A percentile compares a stretch with the other conserved stretches of the same genome.
Evolutionary conservation across 768 basidiomycete species (phyloP).

Genomic region (Collybia sordida): DNA sequence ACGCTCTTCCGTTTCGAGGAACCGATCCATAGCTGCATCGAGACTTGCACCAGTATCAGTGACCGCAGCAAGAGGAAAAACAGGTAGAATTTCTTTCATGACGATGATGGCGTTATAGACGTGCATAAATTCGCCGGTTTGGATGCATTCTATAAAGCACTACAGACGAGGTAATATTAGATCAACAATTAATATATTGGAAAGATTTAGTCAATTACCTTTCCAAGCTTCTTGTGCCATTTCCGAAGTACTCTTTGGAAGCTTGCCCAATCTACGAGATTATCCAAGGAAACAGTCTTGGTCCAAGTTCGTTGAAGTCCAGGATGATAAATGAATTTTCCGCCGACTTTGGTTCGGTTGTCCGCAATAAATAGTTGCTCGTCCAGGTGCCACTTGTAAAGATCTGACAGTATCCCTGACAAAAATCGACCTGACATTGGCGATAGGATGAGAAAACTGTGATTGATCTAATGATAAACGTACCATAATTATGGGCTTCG

Average conservation of each 20-base stretch:
- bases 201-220: constrained; percentile 39
- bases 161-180: constrained; percentile 28
- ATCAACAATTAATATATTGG: not conserved
- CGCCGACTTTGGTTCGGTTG: constrained; percentile 63
- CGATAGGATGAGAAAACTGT: constrained; percentile 1
- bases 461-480: constrained; percentile 12
- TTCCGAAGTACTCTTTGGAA: constrained; percentile 76
- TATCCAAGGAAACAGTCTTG: constrained; percentile 45
- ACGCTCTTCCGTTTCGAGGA: constrained; percentile 75
- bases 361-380: constrained; percentile 73
- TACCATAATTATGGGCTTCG: constrained; percentile 94
- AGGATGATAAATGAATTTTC: constrained; percentile 61
- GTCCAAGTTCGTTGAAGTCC: constrained; percentile 63
- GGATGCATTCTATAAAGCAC: constrained; percentile 80
- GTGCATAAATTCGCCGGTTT: constrained; percentile 93
- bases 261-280: constrained; percentile 65
- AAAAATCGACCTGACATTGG: constrained; percentile 76
- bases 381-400: constrained; percentile 78
- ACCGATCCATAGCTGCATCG: constrained; percentile 59
- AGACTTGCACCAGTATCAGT: constrained; percentile 54
- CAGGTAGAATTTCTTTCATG: constrained; percentile 85
- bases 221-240: constrained; percentile 78
- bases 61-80: constrained; percentile 77
- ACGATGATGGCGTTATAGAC: constrained; percentile 97
- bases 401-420: constrained; percentile 71